Percentiles rank a stretch among this genome's conserved stretches.
These are phyloP conservation scores for Lunasporangiospora selenospora DNA, from an alignment of 192 early-diverging fungal genomes.

Conservation along the genomic window DNA sequence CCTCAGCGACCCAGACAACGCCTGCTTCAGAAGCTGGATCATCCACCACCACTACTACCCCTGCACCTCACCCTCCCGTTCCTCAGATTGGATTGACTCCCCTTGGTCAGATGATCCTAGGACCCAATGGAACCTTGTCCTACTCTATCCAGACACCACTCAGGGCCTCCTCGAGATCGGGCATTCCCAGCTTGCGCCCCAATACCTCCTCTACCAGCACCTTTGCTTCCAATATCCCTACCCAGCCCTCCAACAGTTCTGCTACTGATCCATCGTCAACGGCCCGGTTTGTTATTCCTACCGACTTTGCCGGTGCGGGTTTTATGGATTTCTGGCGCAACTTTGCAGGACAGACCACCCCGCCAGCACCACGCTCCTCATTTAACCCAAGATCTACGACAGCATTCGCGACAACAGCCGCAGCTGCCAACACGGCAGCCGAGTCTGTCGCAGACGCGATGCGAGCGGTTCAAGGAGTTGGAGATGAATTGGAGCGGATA, in stretches of 20 bases:
- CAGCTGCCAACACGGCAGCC: neutral
- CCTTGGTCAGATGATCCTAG: conserved; percentile 20
- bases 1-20: neutral
- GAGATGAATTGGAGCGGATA: neutral
- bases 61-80: neutral
- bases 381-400: too few species aligned
- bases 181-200: neutral
- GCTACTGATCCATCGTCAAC: neutral
- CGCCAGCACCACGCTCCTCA: too few species aligned
- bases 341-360: conserved; percentile 15
- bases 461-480: neutral
- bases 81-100: conserved; percentile 6
- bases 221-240: conserved; percentile 4
- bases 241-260: too few species aligned
- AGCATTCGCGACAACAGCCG: neutral
- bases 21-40: neutral
- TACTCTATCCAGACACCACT: conserved; percentile 12
- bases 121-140: conserved; percentile 24
- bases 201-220: conserved; percentile 8
- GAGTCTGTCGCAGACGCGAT: neutral
- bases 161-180: neutral
- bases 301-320: conserved; percentile 11
- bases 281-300: conserved; percentile 17
- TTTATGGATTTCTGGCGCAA: conserved; percentile 23
- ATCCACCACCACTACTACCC: neutral